Percentiles rank a stretch among this genome's conserved stretches.
phyloP scores from a whole-genome alignment of 345 rosid species.

The Populus simonii region DNA sequence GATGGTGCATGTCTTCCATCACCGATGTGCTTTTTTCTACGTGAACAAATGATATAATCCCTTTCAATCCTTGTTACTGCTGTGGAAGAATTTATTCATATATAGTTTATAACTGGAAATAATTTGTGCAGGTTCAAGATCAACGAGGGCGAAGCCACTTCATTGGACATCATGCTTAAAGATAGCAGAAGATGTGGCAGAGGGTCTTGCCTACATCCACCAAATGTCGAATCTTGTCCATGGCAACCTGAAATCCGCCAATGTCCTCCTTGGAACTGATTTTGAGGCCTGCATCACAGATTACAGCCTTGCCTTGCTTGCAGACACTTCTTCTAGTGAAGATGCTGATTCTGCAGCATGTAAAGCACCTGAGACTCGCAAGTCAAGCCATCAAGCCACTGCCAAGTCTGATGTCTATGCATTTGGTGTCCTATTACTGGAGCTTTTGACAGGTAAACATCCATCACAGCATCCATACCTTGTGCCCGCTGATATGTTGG shows the following conservation, averaged over 20 bases:
- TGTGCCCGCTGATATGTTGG: constrained; percentile 69
- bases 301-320: constrained; percentile 65
- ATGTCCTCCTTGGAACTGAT: constrained; percentile 82
- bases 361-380: constrained; percentile 79
- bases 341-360: constrained; percentile 66
- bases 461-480: constrained; percentile 81
- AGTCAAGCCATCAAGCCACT: constrained; percentile 53
- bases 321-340: constrained; percentile 51
- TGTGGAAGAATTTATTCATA: not conserved
- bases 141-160: constrained; percentile 78
- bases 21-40: no score
- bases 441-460: constrained; percentile 79
- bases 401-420: constrained; percentile 79
- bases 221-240: constrained; percentile 75
- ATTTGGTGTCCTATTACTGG: constrained; percentile 72
- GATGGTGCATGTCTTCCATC: not conserved
- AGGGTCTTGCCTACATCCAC: constrained; percentile 85
- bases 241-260: constrained; percentile 82
- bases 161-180: constrained; percentile 97
- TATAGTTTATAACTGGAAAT: not conserved
- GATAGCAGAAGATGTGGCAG: constrained; percentile 95
- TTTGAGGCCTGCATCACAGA: constrained; percentile 93
- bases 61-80: not conserved
- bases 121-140: constrained; percentile 67
- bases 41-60: not conserved